A percentile compares a stretch with the other conserved stretches of the same genome.
Conservation (phyloP, 2,329 filamentous ascomycete genomes). For the Raffaelea arxii region DNA sequence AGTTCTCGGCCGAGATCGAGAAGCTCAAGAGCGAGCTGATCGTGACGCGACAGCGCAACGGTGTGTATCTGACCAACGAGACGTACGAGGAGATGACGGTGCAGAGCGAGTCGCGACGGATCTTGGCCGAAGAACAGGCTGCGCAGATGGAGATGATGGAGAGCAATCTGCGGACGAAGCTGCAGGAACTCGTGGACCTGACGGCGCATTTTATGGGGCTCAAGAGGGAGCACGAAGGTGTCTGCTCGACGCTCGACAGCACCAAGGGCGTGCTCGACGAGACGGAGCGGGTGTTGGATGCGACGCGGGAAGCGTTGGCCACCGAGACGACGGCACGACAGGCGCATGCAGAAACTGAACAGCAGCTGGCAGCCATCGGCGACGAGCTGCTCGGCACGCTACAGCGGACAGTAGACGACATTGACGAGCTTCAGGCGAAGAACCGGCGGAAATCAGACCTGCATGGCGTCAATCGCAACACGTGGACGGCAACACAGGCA, state of each 20-base stretch:
- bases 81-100: slow-evolving; percentile 84
- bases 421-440: slow-evolving; percentile 76
- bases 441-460: slow-evolving; percentile 77
- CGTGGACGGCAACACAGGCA: slow-evolving; percentile 67
- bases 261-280: slow-evolving; percentile 77
- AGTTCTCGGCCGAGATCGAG: slow-evolving; percentile 89
- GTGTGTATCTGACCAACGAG: slow-evolving; percentile 85
- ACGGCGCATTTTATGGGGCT: slow-evolving; percentile 80
- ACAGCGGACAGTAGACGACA: slow-evolving; percentile 66
- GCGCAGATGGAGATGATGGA: slow-evolving; percentile 92
- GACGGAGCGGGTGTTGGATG: slow-evolving; percentile 72
- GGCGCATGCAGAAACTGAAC: slow-evolving; percentile 80
- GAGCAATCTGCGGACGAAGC: slow-evolving; percentile 80
- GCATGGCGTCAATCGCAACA: slow-evolving; percentile 66
- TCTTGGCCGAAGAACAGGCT: slow-evolving; percentile 83
- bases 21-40: slow-evolving; percentile 91
- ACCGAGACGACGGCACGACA: slow-evolving; percentile 73
- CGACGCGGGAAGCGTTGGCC: slow-evolving; percentile 64
- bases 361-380: slow-evolving; percentile 63
- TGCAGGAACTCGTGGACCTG: slow-evolving; percentile 80
- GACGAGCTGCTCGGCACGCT: slow-evolving; percentile 69
- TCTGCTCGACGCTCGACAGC: slow-evolving; percentile 60
- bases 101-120: slow-evolving; percentile 83
- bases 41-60: slow-evolving; percentile 84
- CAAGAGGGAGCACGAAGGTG: slow-evolving; percentile 82